Base-by-base conservation (phyloP, 2,329 filamentous ascomycete species). In the Pseudovirgaria hyperparasitica region DNA sequence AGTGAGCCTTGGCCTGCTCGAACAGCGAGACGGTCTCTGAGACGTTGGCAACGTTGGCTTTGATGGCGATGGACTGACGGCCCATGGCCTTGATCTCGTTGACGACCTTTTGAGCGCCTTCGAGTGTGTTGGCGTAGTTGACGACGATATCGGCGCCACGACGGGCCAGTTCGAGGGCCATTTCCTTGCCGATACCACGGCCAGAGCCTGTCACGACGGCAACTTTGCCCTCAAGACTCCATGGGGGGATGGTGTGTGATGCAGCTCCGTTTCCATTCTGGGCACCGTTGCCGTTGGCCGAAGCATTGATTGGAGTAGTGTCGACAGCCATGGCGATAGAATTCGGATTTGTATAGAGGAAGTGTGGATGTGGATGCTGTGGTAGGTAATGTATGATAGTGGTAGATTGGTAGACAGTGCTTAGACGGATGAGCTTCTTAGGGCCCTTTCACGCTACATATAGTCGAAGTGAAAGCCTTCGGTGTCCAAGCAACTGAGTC, bases 11-110 rank as follows among this genome's bases (percentile, higher is more conserved):
- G 28, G 73, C 73, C 45, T 76, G 53, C 31, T 68, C 62, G 59
- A 82, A 78, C 40, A 82, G 58, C 33, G 55, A 52, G 29, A 66
- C 62, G 38, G 74, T 81, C 53, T 81, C 62, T 33, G 64, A 52
- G 23, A 77, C 67, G 34, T 77, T 60, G 38, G 69, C 64, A 30
- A 82, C 67, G 56, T 82, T 76, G 41, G 76, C 77, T 57, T 74
- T 67, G 56, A 80, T 59, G 34, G 74, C 65, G 9, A 68, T 63
- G 20, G 75, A 71, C 36, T 76, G 70, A 26, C 66, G 64, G 29
- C 75, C 75, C 31, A 64, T 46, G 38, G 63, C 63, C 60, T 77
- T 70, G 62, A 82, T 80, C 47, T 67, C 57, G 28, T 67, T 55
- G 33, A 81, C 76, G 31, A 79, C 65, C 44, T 72, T 64, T 37